These are phyloP conservation scores for Magnaporthales sp. DNA, from an alignment of 2,329 filamentous ascomycete genomes.

Conservation along the genomic window DNA sequence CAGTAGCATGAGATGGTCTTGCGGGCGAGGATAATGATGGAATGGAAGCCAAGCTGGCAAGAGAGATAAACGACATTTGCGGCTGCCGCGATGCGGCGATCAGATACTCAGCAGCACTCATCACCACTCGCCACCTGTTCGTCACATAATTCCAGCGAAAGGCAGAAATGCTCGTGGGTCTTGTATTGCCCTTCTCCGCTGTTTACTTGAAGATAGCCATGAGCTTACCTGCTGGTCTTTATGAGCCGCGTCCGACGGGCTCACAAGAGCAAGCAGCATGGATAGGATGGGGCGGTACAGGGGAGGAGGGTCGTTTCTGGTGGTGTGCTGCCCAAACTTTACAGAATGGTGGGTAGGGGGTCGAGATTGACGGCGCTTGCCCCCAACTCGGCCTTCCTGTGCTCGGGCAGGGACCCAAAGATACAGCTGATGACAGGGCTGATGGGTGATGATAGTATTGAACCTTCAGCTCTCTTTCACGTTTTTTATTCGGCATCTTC, in stretches of 20 bases:
- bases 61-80: slow-evolving; percentile 17
- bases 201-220: background rate
- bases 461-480: background rate
- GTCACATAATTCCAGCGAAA: background rate
- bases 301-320: slow-evolving; percentile 13
- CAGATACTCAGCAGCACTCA: slow-evolving; percentile 13
- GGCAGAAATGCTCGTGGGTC: background rate
- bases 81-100: slow-evolving; percentile 13
- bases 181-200: background rate
- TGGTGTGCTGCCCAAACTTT: slow-evolving; percentile 8
- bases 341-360: slow-evolving; percentile 11
- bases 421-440: slow-evolving; percentile 4
- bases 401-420: slow-evolving; percentile 23
- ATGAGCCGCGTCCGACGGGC: background rate
- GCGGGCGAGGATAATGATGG: slow-evolving; percentile 17
- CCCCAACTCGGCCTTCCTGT: slow-evolving; percentile 20
- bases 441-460: background rate
- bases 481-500: background rate
- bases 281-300: slow-evolving; percentile 13
- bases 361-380: slow-evolving; percentile 15
- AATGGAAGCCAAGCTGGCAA: slow-evolving; percentile 17
- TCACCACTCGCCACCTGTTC: background rate
- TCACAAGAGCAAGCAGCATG: slow-evolving; percentile 9
- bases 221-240: background rate
- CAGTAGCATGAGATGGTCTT: slow-evolving; percentile 12